Evolutionary conservation across 1,284 basidiomycete species (phyloP), one percentile per base, ranked within the genome.

Genomic region (Ceratobasidium sp.): DNA sequence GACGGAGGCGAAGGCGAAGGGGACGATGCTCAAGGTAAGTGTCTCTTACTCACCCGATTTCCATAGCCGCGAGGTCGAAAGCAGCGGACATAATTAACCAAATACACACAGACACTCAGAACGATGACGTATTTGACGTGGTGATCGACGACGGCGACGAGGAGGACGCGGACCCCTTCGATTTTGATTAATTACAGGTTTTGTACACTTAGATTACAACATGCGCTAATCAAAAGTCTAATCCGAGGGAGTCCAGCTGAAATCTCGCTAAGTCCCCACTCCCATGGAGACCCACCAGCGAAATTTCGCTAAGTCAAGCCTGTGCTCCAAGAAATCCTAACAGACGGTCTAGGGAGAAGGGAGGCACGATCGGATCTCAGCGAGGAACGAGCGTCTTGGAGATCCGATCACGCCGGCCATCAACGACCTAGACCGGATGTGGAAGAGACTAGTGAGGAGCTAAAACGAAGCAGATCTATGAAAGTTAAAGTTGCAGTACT

Each of bases 241-340:
- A 68, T 68, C 51, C 23, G 26, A 68, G 20, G 15, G 23, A 26
- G 12, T 1, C 26, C 46, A 46, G 66, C 7, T 28, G 20, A 68
- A 49, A 68, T 68, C 20, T 68, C 66, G 66, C 66, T 68, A 68
- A 68, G 66, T 68, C 66, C 42, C 66, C 28, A 15, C 44, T 51
- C 49, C 64, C 42, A 67, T 51, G 64, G 42, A 44, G n/a, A 26
- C 4, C 44, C 42, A 46, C 64, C 44, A 10, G 10, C 44, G 64
- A 67, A 67, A 67, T 67, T 67, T 67, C 18, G 64, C 64, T 67
- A 67, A 67, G 64, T 67, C 64, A 67, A 51, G 64, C 66, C 51
- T 55, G 64, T 67, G 42, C 64, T 26, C 64, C 44, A 49, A 42
- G 40, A 20, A 44, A 44, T 44, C 63, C 7, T 13, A 7, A 44